These are phyloP conservation scores for Trichosporon faecale DNA, from an alignment of 1,284 basidiomycete species.

Conservation along the genomic window DNA sequence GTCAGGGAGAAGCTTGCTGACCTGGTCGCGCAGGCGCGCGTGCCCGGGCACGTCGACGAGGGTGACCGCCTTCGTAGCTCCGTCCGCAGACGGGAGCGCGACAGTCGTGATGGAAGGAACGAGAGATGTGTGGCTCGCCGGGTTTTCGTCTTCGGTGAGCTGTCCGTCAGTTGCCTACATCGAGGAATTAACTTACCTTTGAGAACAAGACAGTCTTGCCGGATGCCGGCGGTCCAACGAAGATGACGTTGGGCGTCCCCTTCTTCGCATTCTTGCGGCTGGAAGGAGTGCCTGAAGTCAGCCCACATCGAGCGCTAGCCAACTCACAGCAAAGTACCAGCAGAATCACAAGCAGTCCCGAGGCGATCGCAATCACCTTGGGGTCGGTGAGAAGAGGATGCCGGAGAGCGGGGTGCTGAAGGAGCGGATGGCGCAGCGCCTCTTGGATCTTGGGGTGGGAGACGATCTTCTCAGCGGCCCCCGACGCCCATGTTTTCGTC, in stretches of 20 bases:
- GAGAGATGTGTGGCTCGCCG: slow-evolving; percentile 47
- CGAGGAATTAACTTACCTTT: slow-evolving; percentile 32
- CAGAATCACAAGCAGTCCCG: slow-evolving; percentile 32
- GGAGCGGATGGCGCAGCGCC: neutral
- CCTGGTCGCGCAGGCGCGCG: slow-evolving; percentile 45
- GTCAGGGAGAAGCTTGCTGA: slow-evolving; percentile 33
- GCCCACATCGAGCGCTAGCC: neutral
- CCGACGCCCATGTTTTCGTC: neutral
- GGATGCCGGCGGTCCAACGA: slow-evolving; percentile 44
- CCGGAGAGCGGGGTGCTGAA: slow-evolving; percentile 12
- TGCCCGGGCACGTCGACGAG: slow-evolving; percentile 51
- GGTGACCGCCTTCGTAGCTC: slow-evolving; percentile 28
- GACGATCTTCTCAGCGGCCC: slow-evolving; percentile 1
- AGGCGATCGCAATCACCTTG: slow-evolving; percentile 36
- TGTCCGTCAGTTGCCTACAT: slow-evolving; percentile 19
- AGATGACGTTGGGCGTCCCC: slow-evolving; percentile 38
- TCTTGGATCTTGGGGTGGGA: slow-evolving; percentile 15
- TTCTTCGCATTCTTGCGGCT: slow-evolving; percentile 21
- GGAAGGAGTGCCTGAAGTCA: slow-evolving; percentile 15
- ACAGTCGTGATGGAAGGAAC: slow-evolving; percentile 35
- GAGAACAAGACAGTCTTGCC: slow-evolving; percentile 50
- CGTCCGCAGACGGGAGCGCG: slow-evolving; percentile 26
- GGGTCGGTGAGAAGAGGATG: slow-evolving; percentile 37
- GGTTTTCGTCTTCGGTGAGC: slow-evolving; percentile 39
- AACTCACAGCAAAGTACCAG: slow-evolving; percentile 32